Base-by-base conservation (phyloP, 768 basidiomycete genomes). In the Tremella fuciformis region DNA sequence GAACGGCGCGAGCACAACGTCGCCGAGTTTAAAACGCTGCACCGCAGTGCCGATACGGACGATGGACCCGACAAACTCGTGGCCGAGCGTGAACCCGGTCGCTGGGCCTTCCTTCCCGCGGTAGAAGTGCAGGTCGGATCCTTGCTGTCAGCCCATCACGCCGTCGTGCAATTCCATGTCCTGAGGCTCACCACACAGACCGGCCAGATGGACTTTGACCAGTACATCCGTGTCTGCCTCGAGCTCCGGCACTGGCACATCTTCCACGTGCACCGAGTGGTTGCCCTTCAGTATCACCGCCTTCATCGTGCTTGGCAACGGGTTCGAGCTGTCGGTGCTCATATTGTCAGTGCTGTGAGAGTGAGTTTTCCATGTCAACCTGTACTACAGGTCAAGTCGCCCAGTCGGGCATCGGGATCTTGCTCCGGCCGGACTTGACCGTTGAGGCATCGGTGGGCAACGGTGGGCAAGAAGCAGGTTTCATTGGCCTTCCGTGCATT, bases 1-100 rank as follows among this genome's bases (percentile, higher is more conserved):
- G 57, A 77, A 77, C 26, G 76, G 71, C 8, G 64, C 61, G n/a
- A 70, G 61, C n/a, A 79, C 78, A 0, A 69, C 41, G 51, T 79
- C 75, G n/a, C 78, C 78, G 0, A 64, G 46, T 26, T 76, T 67
- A 59, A 76, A 74, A 15, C 66, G 69, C 37, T 65, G 63, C 2
- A 78, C 74, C n/a, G 58, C 71, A 13, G 60, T 21, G 13, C 75
- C 74, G 19, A 67, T 58, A 16, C 63, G 57, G 13, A 65, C 50
- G 18, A 76, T 60, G 29, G 47, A 50, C 1, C 73, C 69, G 4
- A 66, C 58, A 3, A 63, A 63, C 50, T 74, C 76, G 50, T 76
- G 74, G 3, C 75, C 73, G 50, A 74, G 55, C 46, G 66, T 67
- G 44, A 62, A 66, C 7, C 25, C 49, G 4, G 40, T 11, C 9